Percentiles rank a stretch among this genome's conserved stretches.
Conservation (phyloP, 1,139 yeast genomes). For the Saccharomyces hybrid region DNA sequence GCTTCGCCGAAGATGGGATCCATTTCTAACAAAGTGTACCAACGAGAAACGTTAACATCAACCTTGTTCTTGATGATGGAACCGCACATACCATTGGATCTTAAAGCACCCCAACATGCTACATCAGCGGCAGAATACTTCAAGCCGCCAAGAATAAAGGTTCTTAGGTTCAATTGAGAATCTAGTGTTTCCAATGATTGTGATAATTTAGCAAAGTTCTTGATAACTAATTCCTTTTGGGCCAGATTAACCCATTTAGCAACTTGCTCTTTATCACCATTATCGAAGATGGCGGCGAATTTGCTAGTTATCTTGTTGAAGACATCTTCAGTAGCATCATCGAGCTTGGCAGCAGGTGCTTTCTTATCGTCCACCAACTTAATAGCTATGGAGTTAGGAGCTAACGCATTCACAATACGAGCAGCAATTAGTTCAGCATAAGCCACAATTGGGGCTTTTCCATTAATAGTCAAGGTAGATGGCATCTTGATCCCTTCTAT, state of each 20-base stretch:
- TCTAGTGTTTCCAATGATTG: conserved; percentile 75
- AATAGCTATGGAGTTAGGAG: conserved; percentile 47
- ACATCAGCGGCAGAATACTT: conserved; percentile 67
- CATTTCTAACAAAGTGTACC: conserved; percentile 76
- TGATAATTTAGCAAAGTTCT: conserved; percentile 82
- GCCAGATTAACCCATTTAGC: conserved; percentile 29
- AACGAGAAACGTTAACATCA: conserved; percentile 80
- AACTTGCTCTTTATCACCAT: conserved; percentile 37
- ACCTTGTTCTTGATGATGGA: conserved; percentile 80
- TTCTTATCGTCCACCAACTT: conserved; percentile 63
- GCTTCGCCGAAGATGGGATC: conserved; percentile 62
- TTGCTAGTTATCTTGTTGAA: conserved; percentile 41
- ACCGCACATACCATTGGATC: conserved; percentile 90
- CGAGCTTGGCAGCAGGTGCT: conserved; percentile 34
- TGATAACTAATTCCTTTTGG: conserved; percentile 50
- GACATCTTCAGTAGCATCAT: conserved; percentile 34
- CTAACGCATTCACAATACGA: conserved; percentile 54
- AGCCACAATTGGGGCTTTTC: conserved; percentile 76
- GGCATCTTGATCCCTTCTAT: conserved; percentile 11
- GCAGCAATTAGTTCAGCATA: conserved; percentile 79
- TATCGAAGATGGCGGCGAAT: conserved; percentile 41
- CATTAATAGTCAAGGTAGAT: conserved; percentile 57
- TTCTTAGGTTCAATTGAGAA: conserved; percentile 74
- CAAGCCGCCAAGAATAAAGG: conserved; percentile 61
- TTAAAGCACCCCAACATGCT: conserved; percentile 87